Percentiles rank a stretch among this genome's conserved stretches.
Evolutionary conservation across 106 monocot genomes (phyloP).

Genomic region (Hemerocallis citrina): DNA sequence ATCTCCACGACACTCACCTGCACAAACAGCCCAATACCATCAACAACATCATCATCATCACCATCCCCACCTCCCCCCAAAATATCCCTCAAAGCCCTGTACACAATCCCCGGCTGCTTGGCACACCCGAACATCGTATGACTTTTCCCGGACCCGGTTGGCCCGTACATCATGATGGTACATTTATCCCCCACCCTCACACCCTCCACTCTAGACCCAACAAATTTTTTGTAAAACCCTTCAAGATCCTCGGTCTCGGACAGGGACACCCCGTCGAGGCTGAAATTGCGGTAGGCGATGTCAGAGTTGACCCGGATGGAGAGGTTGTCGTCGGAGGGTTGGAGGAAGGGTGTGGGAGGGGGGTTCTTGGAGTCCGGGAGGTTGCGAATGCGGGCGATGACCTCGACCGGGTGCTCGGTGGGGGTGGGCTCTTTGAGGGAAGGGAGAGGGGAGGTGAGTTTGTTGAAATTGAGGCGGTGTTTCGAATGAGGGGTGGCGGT

Average conservation of each 20-base stretch:
- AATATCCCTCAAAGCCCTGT: conserved; percentile 79
- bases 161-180: conserved; percentile 98
- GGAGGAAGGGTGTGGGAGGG: conserved; percentile 29
- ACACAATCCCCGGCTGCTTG: conserved; percentile 82
- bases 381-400: conserved; percentile 76
- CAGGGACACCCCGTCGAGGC: conserved; percentile 77
- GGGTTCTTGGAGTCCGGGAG: conserved; percentile 35
- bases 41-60: conserved; percentile 29
- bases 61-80: conserved; percentile 26
- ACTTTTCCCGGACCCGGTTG: conserved; percentile 95
- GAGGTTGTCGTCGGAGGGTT: conserved; percentile 34
- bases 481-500: conserved; percentile 49
- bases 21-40: conserved; percentile 53
- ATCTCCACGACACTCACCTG: conserved; percentile 89
- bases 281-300: conserved; percentile 82
- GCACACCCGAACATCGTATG: conserved; percentile 91
- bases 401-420: conserved; percentile 96
- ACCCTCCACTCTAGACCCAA: conserved; percentile 59
- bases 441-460: conserved; percentile 9
- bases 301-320: conserved; percentile 67
- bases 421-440: conserved; percentile 18
- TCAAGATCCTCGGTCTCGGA: conserved; percentile 69
- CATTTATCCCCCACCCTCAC: conserved; percentile 78
- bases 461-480: conserved; percentile 68
- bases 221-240: conserved; percentile 67